Evolutionary conservation across 2,329 filamentous ascomycete genomes (phyloP), one percentile per base, ranked within the genome.

Genomic region (Drechslerella coelobrocha): DNA sequence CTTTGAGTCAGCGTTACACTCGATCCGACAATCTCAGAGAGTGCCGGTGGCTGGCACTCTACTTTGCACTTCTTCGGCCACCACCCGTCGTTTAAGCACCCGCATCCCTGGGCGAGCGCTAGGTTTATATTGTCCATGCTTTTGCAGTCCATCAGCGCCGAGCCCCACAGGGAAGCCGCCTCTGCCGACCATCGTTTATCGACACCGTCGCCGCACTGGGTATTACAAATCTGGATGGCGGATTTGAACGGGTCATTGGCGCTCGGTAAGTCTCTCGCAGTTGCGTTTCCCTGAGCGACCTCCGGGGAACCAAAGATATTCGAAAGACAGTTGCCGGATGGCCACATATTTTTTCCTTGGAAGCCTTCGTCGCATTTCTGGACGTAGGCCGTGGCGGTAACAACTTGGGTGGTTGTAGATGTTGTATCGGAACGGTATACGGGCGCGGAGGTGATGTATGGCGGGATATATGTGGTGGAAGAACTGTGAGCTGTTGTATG

Each of bases 81-180:
- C 59, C 59, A 71, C 5, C 66, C 66, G 31, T 54, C 14, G 27
- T 63, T 71, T 7, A 71, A 10, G 31, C 66, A 71, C 5, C 66
- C 66, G 19, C 66, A 71, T 2, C 66, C 66, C 14, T 48, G 51
- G 2, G 53, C 52, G 1, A 71, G 48, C 5, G 66, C 66, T 2
- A 34, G 12, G 23, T 50, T 54, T 1, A 71, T 12, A 19, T 24
- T 34, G 4, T 39, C 26, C 1, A 41, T 6, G 3, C 39, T 34
- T 21, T 43, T 45, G 26, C 66, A 71, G 5, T 34, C 55, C 1
- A 21, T 19, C 7, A 43, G 8, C 9, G 47, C 66, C 4, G 26
- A 27, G 4, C 41, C 8, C 17, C 63, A 71, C 1, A 26, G 6
- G 2, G 19, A n/a, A 8, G 6, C 12, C 5, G 26, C 39, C 2